Conservation (phyloP, 257 asterid genomes). For the Euphrasia confusa region DNA sequence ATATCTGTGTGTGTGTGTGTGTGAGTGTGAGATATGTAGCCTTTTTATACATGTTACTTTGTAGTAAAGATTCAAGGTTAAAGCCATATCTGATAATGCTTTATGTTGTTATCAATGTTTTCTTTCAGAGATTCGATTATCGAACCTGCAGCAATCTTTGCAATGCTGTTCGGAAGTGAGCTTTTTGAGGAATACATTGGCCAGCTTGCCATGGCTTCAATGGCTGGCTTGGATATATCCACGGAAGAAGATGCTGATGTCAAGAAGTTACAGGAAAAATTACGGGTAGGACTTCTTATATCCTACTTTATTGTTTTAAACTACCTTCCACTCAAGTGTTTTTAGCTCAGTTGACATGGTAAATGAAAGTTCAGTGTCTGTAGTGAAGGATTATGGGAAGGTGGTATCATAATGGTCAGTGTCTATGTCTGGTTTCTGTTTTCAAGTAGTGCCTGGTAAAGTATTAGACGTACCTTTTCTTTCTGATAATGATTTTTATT, state of each 20-base stretch:
- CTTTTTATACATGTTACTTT: conserved; percentile 17
- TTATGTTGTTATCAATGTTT: conserved; percentile 9
- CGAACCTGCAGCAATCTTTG: conserved; percentile 98
- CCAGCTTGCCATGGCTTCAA: conserved; percentile 99
- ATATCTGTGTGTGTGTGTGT: no score
- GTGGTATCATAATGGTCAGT: background rate
- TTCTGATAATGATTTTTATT: conserved; percentile 2
- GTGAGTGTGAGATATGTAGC: conserved; percentile 3
- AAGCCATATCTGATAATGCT: conserved; percentile 17
- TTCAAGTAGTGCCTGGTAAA: background rate
- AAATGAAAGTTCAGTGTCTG: background rate
- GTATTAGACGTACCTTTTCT: background rate
- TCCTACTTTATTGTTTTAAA: background rate
- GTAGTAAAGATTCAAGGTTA: conserved; percentile 4
- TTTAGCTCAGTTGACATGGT: conserved; percentile 12
- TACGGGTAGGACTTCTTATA: conserved; percentile 61
- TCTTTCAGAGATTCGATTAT: conserved; percentile 82
- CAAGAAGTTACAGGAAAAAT: conserved; percentile 80
- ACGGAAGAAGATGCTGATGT: conserved; percentile 81
- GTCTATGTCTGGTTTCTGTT: background rate
- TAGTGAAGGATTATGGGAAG: conserved; percentile 14
- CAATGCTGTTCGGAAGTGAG: conserved; percentile 99
- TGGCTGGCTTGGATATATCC: conserved; percentile 89
- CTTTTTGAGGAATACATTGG: conserved; percentile 99
- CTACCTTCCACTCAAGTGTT: conserved; percentile 16